Percentiles rank a stretch among this genome's conserved stretches.
Conservation (phyloP, 176 grass and related monocot genomes). For the Oryza officinalis region DNA sequence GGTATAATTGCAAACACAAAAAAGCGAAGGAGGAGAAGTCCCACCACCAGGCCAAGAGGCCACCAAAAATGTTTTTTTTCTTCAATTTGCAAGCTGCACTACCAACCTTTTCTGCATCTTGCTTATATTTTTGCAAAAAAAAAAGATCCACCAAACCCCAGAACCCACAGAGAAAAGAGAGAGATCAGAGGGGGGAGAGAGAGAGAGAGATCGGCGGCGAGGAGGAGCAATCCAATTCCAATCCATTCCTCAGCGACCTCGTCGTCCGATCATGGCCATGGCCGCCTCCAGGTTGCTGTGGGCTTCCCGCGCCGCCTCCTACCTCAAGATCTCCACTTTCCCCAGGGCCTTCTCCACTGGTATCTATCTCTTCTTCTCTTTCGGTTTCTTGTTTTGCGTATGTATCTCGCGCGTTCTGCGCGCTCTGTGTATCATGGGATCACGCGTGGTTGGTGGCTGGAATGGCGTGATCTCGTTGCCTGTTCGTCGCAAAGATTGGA, state of each 20-base stretch:
- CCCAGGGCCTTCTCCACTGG: conserved; percentile 86
- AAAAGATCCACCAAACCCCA: conserved; percentile 30
- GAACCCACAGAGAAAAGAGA: not conserved
- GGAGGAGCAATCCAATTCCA: conserved; percentile 2
- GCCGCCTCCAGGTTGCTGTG: conserved; percentile 68
- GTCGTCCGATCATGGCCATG: conserved; percentile 46
- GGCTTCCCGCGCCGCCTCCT: conserved; percentile 90
- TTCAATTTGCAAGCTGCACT: not conserved
- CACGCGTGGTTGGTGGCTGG: not conserved
- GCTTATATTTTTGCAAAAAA: conserved; percentile 18
- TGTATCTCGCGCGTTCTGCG: not conserved
- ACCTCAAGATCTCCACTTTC: conserved; percentile 87
- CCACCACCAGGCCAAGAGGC: conserved; percentile 6
- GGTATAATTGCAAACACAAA: not conserved
- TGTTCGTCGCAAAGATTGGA: not conserved
- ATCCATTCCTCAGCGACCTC: not conserved
- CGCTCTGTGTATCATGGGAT: not conserved
- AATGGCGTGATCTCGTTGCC: not conserved
- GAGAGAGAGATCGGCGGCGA: conserved; percentile 28
- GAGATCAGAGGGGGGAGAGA: not conserved
- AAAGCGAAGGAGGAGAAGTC: not conserved
- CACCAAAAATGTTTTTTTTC: not conserved
- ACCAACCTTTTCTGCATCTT: not conserved
- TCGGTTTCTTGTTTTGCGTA: not conserved
- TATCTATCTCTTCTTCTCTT: conserved; percentile 10